These are phyloP conservation scores for Endogone sp. DNA, from an alignment of 192 early-diverging fungal genomes.

Conservation along the genomic window DNA sequence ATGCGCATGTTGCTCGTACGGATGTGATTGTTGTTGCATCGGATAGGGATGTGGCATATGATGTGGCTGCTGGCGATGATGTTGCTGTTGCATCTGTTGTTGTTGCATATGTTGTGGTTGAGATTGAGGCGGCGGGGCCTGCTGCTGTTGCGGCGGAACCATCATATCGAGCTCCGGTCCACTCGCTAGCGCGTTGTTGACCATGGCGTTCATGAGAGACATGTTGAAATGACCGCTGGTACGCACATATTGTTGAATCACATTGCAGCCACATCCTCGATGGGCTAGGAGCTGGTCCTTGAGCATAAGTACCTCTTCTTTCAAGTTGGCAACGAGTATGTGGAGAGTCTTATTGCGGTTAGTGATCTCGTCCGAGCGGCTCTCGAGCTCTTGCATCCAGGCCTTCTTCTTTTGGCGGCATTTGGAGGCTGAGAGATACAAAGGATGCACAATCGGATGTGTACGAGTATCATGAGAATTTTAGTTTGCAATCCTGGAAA, in stretches of 20 bases:
- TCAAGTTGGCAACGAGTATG: conserved; percentile 13
- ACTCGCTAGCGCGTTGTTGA: neutral
- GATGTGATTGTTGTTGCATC: neutral
- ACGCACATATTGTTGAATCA: conserved; percentile 18
- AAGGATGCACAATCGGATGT: too few relatives aligned
- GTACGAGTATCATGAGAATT: neutral
- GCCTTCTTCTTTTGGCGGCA: conserved; percentile 35
- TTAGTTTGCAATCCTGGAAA: neutral
- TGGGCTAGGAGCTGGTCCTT: conserved; percentile 27
- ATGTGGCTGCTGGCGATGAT: neutral
- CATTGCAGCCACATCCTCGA: conserved; percentile 22
- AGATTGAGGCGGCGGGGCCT: neutral
- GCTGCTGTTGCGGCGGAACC: too few relatives aligned
- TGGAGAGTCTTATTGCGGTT: conserved; percentile 24
- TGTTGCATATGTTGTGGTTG: neutral
- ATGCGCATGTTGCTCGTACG: neutral
- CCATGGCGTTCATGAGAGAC: conserved; percentile 1
- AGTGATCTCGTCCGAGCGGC: conserved; percentile 16
- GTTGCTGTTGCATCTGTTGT: neutral
- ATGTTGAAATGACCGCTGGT: neutral
- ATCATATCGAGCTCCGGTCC: neutral
- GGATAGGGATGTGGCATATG: neutral
- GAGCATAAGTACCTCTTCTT: conserved; percentile 27
- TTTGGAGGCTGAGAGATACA: conserved; percentile 22
- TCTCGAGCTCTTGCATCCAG: conserved; percentile 30